Percentiles rank a stretch among this genome's conserved stretches.
Conservation (phyloP, 2,329 filamentous ascomycete genomes). For the Nectriaceae sp. region DNA sequence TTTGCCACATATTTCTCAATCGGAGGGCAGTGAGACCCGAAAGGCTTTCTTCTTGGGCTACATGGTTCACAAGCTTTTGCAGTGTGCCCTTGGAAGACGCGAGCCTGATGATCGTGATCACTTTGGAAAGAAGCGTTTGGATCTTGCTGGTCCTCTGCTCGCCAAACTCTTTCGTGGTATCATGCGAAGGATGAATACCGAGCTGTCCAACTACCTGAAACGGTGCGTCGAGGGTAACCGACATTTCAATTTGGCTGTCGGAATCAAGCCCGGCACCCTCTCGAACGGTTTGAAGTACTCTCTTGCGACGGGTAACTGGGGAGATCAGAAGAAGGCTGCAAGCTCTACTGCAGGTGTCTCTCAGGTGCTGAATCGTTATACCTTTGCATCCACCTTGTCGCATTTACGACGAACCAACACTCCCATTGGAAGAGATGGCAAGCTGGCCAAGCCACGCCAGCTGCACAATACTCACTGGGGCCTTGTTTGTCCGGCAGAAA, state of each 20-base stretch:
- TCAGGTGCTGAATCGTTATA: slow-evolving; percentile 96
- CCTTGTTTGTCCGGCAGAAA: slow-evolving; percentile 94
- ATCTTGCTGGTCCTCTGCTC: slow-evolving; percentile 89
- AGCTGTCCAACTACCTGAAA: slow-evolving; percentile 88
- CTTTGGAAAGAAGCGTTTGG: slow-evolving; percentile 97
- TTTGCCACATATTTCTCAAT: slow-evolving; percentile 93
- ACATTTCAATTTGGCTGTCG: slow-evolving; percentile 88
- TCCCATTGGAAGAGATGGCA: slow-evolving; percentile 94
- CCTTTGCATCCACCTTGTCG: slow-evolving; percentile 92
- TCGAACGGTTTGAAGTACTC: slow-evolving; percentile 97
- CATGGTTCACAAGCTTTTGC: slow-evolving; percentile 95
- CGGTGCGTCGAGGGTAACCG: slow-evolving; percentile 86
- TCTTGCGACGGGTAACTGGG: slow-evolving; percentile 97
- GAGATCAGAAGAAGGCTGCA: slow-evolving; percentile 97
- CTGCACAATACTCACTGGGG: slow-evolving; percentile 99
- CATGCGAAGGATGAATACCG: slow-evolving; percentile 86
- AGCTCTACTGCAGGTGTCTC: slow-evolving; percentile 96
- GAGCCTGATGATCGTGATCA: slow-evolving; percentile 98
- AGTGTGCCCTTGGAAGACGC: slow-evolving; percentile 87
- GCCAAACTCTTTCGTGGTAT: slow-evolving; percentile 95
- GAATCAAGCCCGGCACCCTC: slow-evolving; percentile 87
- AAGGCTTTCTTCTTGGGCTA: slow-evolving; percentile 99
- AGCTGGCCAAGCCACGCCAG: slow-evolving; percentile 96
- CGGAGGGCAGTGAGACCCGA: slow-evolving; percentile 88
- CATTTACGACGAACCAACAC: slow-evolving; percentile 98